Percentiles rank a stretch among this genome's conserved stretches.
These are phyloP conservation scores for Scytalidium sp. DNA, from an alignment of 2,329 filamentous ascomycete species.

Conservation along the genomic window DNA sequence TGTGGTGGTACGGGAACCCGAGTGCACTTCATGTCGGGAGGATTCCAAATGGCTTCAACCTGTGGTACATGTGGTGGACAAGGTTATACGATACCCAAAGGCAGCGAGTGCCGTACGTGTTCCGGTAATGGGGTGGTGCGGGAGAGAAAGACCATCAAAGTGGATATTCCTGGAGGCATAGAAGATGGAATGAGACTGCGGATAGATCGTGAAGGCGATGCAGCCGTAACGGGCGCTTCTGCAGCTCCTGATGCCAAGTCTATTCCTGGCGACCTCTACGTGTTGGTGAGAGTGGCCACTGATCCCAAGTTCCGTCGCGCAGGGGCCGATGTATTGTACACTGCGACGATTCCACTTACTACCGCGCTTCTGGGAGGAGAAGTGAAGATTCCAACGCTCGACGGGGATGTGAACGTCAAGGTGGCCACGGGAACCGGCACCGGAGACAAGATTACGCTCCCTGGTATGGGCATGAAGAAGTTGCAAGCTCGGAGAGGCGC, in stretches of 20 bases:
- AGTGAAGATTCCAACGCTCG: constrained; percentile 83
- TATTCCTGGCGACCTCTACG: constrained; percentile 85
- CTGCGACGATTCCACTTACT: constrained; percentile 84
- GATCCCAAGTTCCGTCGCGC: constrained; percentile 86
- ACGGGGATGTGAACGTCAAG: constrained; percentile 86
- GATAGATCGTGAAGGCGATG: constrained; percentile 83
- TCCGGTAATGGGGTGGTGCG: constrained; percentile 79
- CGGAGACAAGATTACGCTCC: constrained; percentile 84
- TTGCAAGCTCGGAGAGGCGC: constrained; percentile 64
- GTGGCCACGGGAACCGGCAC: constrained; percentile 89
- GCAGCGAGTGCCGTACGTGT: constrained; percentile 78
- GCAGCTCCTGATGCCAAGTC: constrained; percentile 60
- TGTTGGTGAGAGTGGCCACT: constrained; percentile 83
- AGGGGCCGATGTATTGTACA: constrained; percentile 90
- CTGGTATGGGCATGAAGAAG: constrained; percentile 92
- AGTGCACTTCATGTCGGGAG: constrained; percentile 85
- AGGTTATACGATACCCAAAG: constrained; percentile 72
- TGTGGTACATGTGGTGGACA: constrained; percentile 79
- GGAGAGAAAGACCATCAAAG: constrained; percentile 76
- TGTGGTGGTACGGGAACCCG: constrained; percentile 86
- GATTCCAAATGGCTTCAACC: constrained; percentile 93
- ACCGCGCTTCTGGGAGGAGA: constrained; percentile 92
- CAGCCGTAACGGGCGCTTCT: constrained; percentile 70
- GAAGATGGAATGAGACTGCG: constrained; percentile 94
- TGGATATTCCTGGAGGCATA: constrained; percentile 93